Conservation (phyloP, 805 yeast species). For the Wickerhamomyces alni region DNA sequence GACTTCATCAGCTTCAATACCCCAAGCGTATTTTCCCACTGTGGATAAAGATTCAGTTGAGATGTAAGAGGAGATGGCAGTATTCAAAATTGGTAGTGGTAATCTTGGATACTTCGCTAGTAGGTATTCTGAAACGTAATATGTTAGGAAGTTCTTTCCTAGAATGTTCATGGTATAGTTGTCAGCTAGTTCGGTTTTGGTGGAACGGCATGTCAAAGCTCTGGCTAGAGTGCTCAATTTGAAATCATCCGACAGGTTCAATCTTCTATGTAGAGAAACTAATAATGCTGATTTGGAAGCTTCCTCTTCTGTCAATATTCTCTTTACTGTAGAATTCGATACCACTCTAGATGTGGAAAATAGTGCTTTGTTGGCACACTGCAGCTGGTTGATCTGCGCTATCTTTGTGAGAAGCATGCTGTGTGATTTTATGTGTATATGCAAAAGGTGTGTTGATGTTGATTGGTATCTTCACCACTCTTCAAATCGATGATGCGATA, state of each 20-base stretch:
- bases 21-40: conserved; percentile 72
- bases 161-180: conserved; percentile 77
- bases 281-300: conserved; percentile 65
- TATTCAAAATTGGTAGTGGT: conserved; percentile 71
- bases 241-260: conserved; percentile 53
- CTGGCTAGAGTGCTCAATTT: conserved; percentile 69
- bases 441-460: neutral
- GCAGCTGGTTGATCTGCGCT: neutral
- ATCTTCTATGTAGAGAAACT: conserved; percentile 71
- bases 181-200: conserved; percentile 45
- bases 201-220: conserved; percentile 58
- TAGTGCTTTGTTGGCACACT: neutral
- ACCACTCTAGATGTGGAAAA: neutral
- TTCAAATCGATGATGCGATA: too few relatives aligned
- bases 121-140: conserved; percentile 69
- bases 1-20: conserved; percentile 71
- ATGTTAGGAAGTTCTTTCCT: conserved; percentile 73
- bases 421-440: neutral
- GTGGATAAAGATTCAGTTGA: conserved; percentile 59
- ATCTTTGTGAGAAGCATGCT: neutral
- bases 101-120: conserved; percentile 81
- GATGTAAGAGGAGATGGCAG: conserved; percentile 70
- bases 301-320: conserved; percentile 39
- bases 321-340: neutral
- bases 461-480: too few relatives aligned